Conservation (phyloP, 2,329 filamentous ascomycete species). For the Ophiostoma populinum region DNA sequence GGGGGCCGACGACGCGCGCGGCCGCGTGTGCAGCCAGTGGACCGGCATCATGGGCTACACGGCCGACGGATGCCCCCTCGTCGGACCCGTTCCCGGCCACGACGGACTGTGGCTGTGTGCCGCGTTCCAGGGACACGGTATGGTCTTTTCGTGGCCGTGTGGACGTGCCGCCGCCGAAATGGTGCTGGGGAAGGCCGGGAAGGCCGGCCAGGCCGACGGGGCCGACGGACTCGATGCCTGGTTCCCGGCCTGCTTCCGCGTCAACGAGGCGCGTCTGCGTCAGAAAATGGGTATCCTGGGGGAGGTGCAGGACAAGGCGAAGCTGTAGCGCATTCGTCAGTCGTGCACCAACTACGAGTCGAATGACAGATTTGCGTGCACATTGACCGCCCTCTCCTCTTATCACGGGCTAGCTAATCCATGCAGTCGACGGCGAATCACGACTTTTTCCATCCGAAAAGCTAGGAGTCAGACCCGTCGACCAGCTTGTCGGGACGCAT, state of each 20-base stretch:
- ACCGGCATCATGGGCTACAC: slow-evolving; percentile 40
- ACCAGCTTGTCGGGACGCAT: too few relatives aligned
- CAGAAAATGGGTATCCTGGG: too few relatives aligned
- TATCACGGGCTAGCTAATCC: too few relatives aligned
- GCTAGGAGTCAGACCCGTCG: too few relatives aligned
- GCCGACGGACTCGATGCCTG: slow-evolving; percentile 26
- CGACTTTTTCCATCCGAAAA: too few relatives aligned
- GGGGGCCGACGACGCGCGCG: slow-evolving; percentile 24
- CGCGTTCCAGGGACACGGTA: slow-evolving; percentile 49
- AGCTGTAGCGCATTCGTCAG: too few relatives aligned
- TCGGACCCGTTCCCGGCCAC: slow-evolving; percentile 27
- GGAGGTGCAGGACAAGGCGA: too few relatives aligned
- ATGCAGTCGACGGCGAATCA: too few relatives aligned
- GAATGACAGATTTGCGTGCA: too few relatives aligned
- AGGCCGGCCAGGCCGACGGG: too few relatives aligned
- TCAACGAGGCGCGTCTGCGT: slow-evolving; percentile 30
- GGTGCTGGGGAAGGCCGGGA: slow-evolving; percentile 22
- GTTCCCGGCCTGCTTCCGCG: slow-evolving; percentile 35
- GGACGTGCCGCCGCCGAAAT: slow-evolving; percentile 39
- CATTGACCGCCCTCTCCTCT: too few relatives aligned
- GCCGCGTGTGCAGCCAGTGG: slow-evolving; percentile 27
- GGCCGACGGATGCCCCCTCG: slow-evolving; percentile 33
- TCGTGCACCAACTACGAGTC: too few relatives aligned
- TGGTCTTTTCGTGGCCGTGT: slow-evolving; percentile 44
- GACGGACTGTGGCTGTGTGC: slow-evolving; percentile 34